Base-by-base conservation (phyloP, 306 rosid genomes). In the Castanea sativa region DNA sequence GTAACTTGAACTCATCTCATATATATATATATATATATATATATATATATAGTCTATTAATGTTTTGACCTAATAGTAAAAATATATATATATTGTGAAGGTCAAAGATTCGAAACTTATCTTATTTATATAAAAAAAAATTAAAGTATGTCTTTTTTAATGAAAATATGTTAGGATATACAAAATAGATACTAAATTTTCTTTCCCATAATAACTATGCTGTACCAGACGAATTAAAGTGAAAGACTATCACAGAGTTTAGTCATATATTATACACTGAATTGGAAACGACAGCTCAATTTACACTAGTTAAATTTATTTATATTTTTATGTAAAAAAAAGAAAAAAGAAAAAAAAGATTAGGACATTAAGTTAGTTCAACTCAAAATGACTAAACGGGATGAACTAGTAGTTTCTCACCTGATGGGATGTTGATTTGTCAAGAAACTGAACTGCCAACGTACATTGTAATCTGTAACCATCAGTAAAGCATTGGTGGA, bases 401-500 rank as follows among this genome's bases (percentile, higher is more conserved):
- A 13, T 49, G 53, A 0, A 49, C 53, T 12, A 0, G 53, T 13
- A 2, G 45, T 49, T 20, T 51, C 60, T 74, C 38, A 58, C 51
- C 56, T 68, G 25, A 74, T 64, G 79, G 8, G 64, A 74, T 27
- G 75, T 33, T 56, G 78, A 69, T 53, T 68, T 76, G 25, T n/a
- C 38, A 74, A 41, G 71, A 71, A 79, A 76, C 71, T 38, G 83
- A 72, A 78, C 63, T 73, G 63, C 76, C 81, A 64, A 83, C 43
- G 68, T 81, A 74, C 75, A 74, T 8, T 41, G 89, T 30, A 84
- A 55, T 70, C 38, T 23, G 69, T 30, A 76, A 65, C 20, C 74
- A 68, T 76, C 77, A 71, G 79, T 81, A 33, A 78, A 73, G 69
- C 76, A 83, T 70, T 45, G 79, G 73, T 82, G 38, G 64, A 43